Evolutionary conservation across 78 protist genomes (phyloP).

Genomic region (Planoprotostelium fungivorum): DNA sequence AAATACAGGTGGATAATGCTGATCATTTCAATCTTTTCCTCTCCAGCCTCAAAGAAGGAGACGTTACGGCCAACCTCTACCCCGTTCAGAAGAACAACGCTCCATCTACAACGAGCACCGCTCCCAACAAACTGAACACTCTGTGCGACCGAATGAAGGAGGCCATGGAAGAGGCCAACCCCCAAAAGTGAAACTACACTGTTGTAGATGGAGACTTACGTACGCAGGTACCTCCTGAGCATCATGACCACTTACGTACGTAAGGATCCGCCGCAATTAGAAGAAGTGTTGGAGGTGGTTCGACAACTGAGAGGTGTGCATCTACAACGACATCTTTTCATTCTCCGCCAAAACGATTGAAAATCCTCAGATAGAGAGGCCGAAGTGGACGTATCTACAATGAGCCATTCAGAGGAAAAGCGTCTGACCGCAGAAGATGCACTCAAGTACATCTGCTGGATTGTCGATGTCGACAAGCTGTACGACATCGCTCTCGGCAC

Average conservation of each 20-base stretch:
- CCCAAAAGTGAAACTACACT: constrained; percentile 18
- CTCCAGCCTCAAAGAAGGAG: constrained; percentile 47
- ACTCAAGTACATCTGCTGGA: constrained; percentile 46
- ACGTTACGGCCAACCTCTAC: constrained; percentile 40
- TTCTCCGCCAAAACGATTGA: not conserved
- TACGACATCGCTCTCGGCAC: constrained; percentile 75
- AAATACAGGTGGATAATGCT: not conserved
- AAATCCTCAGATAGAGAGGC: not conserved
- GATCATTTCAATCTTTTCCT: constrained; percentile 57
- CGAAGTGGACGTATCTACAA: constrained; percentile 14
- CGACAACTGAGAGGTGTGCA: constrained; percentile 28
- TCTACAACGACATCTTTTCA: not conserved
- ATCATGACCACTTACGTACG: constrained; percentile 49
- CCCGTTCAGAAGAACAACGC: constrained; percentile 19
- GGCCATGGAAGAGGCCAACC: constrained; percentile 9
- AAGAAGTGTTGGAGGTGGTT: constrained; percentile 35
- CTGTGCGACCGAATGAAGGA: constrained; percentile 36
- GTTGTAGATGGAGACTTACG: not conserved
- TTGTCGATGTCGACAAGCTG: constrained; percentile 71
- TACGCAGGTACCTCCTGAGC: not conserved
- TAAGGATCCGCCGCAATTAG: constrained; percentile 57
- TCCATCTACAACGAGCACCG: not conserved
- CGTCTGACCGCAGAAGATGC: constrained; percentile 52
- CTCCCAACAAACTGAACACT: constrained; percentile 12
- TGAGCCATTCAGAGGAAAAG: constrained; percentile 29